Percentiles rank a stretch among this genome's conserved stretches.
These are phyloP conservation scores for Backusella macrospora DNA, from an alignment of 192 early-diverging fungal genomes.

Conservation along the genomic window DNA sequence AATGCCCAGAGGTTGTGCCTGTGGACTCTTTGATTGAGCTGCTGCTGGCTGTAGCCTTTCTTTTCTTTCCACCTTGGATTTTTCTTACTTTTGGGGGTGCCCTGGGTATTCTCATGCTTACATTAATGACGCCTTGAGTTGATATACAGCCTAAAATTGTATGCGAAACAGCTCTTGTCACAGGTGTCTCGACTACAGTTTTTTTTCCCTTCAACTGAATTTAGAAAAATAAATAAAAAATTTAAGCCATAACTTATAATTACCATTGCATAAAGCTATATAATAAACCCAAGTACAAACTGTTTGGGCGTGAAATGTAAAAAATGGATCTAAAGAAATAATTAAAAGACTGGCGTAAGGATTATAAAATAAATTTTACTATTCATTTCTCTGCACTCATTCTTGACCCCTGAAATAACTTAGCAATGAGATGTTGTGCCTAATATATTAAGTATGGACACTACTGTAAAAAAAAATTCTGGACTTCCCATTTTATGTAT, in stretches of 20 bases:
- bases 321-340: neutral
- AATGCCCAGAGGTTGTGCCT: neutral
- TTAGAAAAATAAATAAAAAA: no score
- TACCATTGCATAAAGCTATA: neutral
- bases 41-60: neutral
- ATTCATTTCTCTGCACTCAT: no score
- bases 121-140: neutral
- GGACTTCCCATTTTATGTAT: no score
- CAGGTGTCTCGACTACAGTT: neutral
- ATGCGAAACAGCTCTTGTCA: neutral
- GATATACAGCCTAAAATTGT: neutral
- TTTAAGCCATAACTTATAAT: no score
- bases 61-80: slow-evolving; percentile 3
- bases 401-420: no score
- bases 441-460: no score
- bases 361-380: no score
- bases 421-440: no score
- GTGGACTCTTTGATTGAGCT: neutral
- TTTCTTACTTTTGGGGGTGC: neutral
- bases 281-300: slow-evolving; percentile 9
- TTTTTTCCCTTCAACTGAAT: no score
- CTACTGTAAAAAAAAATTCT: no score
- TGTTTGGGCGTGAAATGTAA: slow-evolving; percentile 4
- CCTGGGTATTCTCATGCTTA: slow-evolving; percentile 5
- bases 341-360: no score